phyloP scores from a whole-genome alignment of 2,329 filamentous ascomycete species.

The Pseudogymnoascus sp. region DNA sequence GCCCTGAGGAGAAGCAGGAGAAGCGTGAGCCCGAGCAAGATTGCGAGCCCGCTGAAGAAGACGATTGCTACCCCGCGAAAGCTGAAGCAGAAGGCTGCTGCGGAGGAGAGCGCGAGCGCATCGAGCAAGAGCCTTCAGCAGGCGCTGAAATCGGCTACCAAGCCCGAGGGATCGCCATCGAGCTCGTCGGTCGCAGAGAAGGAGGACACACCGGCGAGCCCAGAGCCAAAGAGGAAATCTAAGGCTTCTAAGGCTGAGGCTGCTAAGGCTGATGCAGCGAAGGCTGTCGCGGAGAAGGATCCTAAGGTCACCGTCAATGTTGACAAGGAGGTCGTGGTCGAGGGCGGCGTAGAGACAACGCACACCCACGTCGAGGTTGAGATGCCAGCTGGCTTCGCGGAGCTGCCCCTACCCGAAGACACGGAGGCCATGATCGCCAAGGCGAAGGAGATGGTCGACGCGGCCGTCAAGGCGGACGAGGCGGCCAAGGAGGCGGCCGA shows the following conservation, averaged over 20 bases:
- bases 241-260: slow-evolving; percentile 21
- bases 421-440: slow-evolving; percentile 76
- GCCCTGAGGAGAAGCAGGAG: slow-evolving; percentile 45
- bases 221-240: slow-evolving; percentile 1
- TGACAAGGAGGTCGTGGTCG: slow-evolving; percentile 51
- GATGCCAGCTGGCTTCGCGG: slow-evolving; percentile 56
- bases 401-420: slow-evolving; percentile 67
- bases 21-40: slow-evolving; percentile 46
- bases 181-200: neutral
- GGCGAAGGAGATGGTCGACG: slow-evolving; percentile 81
- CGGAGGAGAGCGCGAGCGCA: slow-evolving; percentile 39
- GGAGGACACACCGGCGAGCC: neutral
- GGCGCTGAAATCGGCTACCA: slow-evolving; percentile 36
- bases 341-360: slow-evolving; percentile 56
- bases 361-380: slow-evolving; percentile 69
- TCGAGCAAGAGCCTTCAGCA: slow-evolving; percentile 40
- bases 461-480: slow-evolving; percentile 49
- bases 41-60: slow-evolving; percentile 39
- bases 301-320: slow-evolving; percentile 61
- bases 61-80: slow-evolving; percentile 31
- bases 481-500: slow-evolving; percentile 31
- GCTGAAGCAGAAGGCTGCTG: slow-evolving; percentile 40
- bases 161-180: neutral
- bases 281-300: slow-evolving; percentile 33
- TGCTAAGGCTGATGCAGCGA: slow-evolving; percentile 15